Base-by-base conservation (phyloP, 208 protist species). In the Balamuthia mandrillaris region DNA sequence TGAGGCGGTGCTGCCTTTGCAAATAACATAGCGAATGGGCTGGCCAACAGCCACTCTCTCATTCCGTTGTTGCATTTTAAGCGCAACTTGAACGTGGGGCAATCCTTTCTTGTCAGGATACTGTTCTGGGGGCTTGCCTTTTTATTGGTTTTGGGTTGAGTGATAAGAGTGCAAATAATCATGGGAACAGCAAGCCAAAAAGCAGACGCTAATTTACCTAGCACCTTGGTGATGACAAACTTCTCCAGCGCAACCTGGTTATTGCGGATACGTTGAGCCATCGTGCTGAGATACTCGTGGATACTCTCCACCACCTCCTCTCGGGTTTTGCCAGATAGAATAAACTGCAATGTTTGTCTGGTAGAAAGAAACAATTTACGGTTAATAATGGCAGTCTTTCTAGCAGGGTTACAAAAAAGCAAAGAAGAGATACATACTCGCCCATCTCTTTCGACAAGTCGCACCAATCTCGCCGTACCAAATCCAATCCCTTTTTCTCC, bases 381-480 rank as follows among this genome's bases (percentile, higher is more conserved):
- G 49, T 16, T 56, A 16, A n/a, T 56, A n/a, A 56, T 56, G 49
- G 49, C 49, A 61, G 65, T 77, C n/a, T n/a, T n/a, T n/a, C n/a
- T n/a, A n/a, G n/a, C n/a, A n/a, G n/a, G n/a, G n/a, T n/a, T n/a
- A n/a, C n/a, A n/a, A n/a, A n/a, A n/a, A n/a, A n/a, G n/a, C n/a
- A n/a, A n/a, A n/a, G n/a, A n/a, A n/a, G n/a, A n/a, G n/a, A n/a
- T 14, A 98, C 94, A n/a, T 87, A 88, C 39, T 96, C 91, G 33
- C 96, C 95, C 18, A 97, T 94, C 21, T 96, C 77, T 83, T 98
- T 96, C 4, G 97, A 96, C 16, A 99, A 90, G 21, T 94, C 94
- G 91, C 98, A 99, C 98, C 98, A 99, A 90, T 99, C 99, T 63
- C 99, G 95, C 27, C 99, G 94, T 41, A 99, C 98, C 66, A 99